Percentiles rank a stretch among this genome's conserved stretches.
These are phyloP conservation scores for Puccinia novopanici DNA, from an alignment of 1,284 basidiomycete species.

Conservation along the genomic window DNA sequence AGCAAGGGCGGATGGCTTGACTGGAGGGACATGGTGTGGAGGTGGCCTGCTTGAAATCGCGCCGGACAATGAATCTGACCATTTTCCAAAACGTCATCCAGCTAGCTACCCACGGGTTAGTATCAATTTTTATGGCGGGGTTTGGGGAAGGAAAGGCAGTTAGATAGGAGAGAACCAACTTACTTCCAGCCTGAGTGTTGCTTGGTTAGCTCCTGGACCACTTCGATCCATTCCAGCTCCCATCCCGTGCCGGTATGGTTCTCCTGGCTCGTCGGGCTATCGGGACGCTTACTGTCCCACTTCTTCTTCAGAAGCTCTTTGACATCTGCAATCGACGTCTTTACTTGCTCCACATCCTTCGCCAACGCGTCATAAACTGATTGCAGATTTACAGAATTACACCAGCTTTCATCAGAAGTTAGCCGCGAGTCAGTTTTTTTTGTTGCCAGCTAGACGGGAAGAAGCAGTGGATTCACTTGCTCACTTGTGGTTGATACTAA, in stretches of 20 bases:
- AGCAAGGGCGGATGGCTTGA: background rate
- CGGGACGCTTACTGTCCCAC: background rate
- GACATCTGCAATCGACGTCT: slow-evolving; percentile 62
- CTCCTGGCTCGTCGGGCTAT: background rate
- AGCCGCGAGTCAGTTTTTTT: background rate
- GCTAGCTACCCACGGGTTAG: background rate
- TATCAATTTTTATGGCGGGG: background rate
- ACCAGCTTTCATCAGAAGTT: slow-evolving; percentile 59
- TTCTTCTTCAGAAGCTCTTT: slow-evolving; percentile 59
- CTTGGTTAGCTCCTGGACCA: slow-evolving; percentile 61
- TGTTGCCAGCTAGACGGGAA: slow-evolving; percentile 4
- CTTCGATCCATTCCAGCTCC: slow-evolving; percentile 62
- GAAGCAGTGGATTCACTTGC: slow-evolving; percentile 52
- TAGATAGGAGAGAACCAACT: background rate
- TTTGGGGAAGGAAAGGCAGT: background rate
- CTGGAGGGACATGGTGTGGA: background rate
- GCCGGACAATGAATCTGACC: slow-evolving; percentile 26
- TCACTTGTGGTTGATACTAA: slow-evolving; percentile 61
- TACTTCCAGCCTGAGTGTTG: slow-evolving; percentile 62
- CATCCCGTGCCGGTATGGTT: slow-evolving; percentile 54
- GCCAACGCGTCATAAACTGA: slow-evolving; percentile 61
- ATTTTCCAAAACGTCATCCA: slow-evolving; percentile 43
- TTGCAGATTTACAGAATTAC: slow-evolving; percentile 62
- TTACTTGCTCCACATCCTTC: slow-evolving; percentile 59
- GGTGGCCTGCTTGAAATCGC: background rate